Evolutionary conservation across 371 early-diverging fungal species (phyloP), one percentile per base, ranked within the genome.

Genomic region (Syncephalastrum racemosum): DNA sequence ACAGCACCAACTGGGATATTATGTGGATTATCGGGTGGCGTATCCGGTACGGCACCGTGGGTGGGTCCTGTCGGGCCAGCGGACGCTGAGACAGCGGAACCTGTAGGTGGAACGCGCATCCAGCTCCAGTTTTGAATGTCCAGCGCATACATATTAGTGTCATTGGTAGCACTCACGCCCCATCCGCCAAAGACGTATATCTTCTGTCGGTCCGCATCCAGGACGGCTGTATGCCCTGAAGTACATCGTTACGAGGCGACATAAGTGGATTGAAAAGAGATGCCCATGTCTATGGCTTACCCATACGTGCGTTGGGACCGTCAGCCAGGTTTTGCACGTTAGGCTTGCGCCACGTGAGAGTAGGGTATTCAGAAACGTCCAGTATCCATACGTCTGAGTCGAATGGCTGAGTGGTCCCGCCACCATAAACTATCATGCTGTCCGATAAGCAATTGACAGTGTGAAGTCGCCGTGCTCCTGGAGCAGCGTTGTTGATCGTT

Each of bases 371-470:
- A 10, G 72, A 58, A 15, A 65, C 73, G 50, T 79, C 72, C 4
- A 79, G 56, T 19, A 79, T 45, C 76, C 77, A 79, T 12, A 79
- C 69, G 58, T 73, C 69, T 0, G 67, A 66, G 57, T 79, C 79
- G 25, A 58, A 59, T 1, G 79, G 72, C 19, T 63, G 62, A 2
- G 53, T 67, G 1, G 72, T 74, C 22, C 79, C 79, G 18, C 79
- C 79, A 20, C 79, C 79, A 50, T 68, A 79, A 15, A 79, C 63
- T 41, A 79, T 52, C 70, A 75, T 75, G 12, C 60, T 62, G 39
- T 75, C 67, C 40, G 71, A 54, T 22, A 79, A 13, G 45, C 79
- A 79, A 19, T 60, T 79, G 1, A 76, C 71, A 0, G 79, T 73
- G 27, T 75, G 79, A 12, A 75, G 25, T 54, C 71, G 54, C 41